Base-by-base conservation (phyloP, 345 rosid species). In the Syzygium oleosum region DNA sequence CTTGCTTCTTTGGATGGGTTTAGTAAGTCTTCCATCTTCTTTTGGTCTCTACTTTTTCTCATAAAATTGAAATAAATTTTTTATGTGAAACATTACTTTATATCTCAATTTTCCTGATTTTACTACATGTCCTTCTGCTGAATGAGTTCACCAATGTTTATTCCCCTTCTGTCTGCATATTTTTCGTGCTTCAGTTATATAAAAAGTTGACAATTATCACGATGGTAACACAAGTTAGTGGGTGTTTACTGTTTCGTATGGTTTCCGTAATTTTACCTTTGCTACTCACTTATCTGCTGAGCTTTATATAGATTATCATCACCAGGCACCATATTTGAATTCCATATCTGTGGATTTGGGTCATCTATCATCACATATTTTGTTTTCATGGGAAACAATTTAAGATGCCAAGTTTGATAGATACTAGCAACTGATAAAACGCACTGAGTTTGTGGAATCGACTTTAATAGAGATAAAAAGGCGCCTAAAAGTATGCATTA, bases 1-100 rank as follows among this genome's bases (percentile, higher is more conserved):
- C 98, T 97, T 51, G 99, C 99, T 88, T 94, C 98, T 86, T 93
- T 97, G 88, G 99, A 95, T 91, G 98, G 99, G 88, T 97, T 96
- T 85, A 94, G 99, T 96, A 91, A 97, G 99, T 89, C n/a, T 13
- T 85, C 85, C 84, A 51, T 77, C 85, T 78, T 8, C 12, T 27
- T 14, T 73, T 65, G 31, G 59, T 27, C 63, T 5, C 25, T 61
- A 34, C 46, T 86, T 8, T 25, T 38, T 12, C 38, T 84, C 7
- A 68, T 68, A 68, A 15, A 68, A 68, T 34, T 34, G 80, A 34
- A 34, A 34, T 17, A 68, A 68, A 34, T 17, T 17, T 68, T 34
- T 68, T 13, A 17, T 68, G 46, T 34, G 79, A 17, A 68, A 46
- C 79, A 68, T 5, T 68, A 31, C 46, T 34, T 46, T 17, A 68